Percentiles rank a stretch among this genome's conserved stretches.
Evolutionary conservation across 2,329 filamentous ascomycete species (phyloP).

Genomic region (Penicillium sclerotiorum): DNA sequence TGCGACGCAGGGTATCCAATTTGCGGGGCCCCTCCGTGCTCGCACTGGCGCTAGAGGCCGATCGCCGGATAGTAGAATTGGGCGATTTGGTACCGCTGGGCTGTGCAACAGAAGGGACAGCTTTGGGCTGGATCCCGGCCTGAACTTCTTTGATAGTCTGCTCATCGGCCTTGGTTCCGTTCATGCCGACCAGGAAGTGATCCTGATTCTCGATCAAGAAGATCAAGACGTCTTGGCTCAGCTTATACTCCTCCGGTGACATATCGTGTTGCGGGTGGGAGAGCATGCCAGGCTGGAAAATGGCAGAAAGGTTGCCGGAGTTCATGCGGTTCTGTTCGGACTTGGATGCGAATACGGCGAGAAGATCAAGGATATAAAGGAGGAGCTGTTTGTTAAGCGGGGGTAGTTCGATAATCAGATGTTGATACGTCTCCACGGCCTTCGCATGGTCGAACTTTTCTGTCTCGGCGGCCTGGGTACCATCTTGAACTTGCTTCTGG

Average conservation of each 20-base stretch:
- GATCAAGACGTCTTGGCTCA: slow-evolving; percentile 96
- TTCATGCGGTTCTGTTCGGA: slow-evolving; percentile 97
- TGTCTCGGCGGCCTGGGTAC: slow-evolving; percentile 68
- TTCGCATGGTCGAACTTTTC: slow-evolving; percentile 73
- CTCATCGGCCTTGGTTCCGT: slow-evolving; percentile 95
- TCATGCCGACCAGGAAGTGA: slow-evolving; percentile 97
- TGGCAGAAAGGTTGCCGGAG: slow-evolving; percentile 88
- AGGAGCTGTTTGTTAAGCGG: slow-evolving; percentile 91
- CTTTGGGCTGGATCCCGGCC: slow-evolving; percentile 56
- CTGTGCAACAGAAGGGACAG: neutral
- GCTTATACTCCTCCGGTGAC: slow-evolving; percentile 87
- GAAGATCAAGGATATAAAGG: slow-evolving; percentile 90
- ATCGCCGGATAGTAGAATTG: slow-evolving; percentile 64
- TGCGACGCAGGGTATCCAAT: slow-evolving; percentile 75
- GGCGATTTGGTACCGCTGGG: slow-evolving; percentile 25
- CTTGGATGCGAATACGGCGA: slow-evolving; percentile 96
- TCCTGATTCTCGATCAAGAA: slow-evolving; percentile 99
- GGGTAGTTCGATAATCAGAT: slow-evolving; percentile 87
- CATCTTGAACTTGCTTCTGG: slow-evolving; percentile 70
- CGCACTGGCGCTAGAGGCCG: slow-evolving; percentile 84
- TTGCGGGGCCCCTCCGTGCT: slow-evolving; percentile 84
- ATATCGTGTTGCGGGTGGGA: slow-evolving; percentile 95
- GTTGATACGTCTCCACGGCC: slow-evolving; percentile 83
- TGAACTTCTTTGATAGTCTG: slow-evolving; percentile 69
- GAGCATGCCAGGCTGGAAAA: slow-evolving; percentile 95